phyloP scores from a whole-genome alignment of 2,329 filamentous ascomycete genomes.

The Ramularia endophylla region DNA sequence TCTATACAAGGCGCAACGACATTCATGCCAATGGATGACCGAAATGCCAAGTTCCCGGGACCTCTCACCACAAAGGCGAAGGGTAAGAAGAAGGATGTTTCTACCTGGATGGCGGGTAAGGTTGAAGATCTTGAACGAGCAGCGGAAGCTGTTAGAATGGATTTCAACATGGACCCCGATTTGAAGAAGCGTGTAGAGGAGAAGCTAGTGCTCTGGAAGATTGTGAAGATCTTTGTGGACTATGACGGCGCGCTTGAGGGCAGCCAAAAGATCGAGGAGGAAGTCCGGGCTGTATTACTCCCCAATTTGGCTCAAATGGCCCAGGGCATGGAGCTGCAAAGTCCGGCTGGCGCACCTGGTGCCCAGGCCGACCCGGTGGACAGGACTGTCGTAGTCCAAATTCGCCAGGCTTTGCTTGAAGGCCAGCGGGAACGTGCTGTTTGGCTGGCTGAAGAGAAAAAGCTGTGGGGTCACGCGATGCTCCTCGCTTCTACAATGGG shows the following conservation, averaged over 20 bases:
- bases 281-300: constrained; percentile 67
- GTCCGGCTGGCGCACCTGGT: constrained; percentile 18
- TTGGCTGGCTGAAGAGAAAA: constrained; percentile 87
- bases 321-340: constrained; percentile 32
- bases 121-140: constrained; percentile 66
- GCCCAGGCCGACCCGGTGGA: constrained; percentile 60
- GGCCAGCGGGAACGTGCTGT: constrained; percentile 88
- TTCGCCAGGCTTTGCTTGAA: constrained; percentile 66
- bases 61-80: constrained; percentile 84
- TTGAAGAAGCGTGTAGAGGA: constrained; percentile 70
- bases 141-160: constrained; percentile 42
- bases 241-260: constrained; percentile 78
- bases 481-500: constrained; percentile 78
- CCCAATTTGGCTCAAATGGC: constrained; percentile 44
- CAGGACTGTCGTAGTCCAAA: constrained; percentile 59
- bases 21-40: constrained; percentile 63
- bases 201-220: constrained; percentile 78
- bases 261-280: constrained; percentile 62
- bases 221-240: constrained; percentile 75
- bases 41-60: constrained; percentile 77
- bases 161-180: constrained; percentile 48
- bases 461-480: constrained; percentile 95
- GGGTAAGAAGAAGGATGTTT: constrained; percentile 90
- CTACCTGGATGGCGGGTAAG: constrained; percentile 71
- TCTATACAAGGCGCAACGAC: constrained; percentile 71